Base-by-base conservation (phyloP, 352 stramenopile species). In the Thalassiosira allenii region DNA sequence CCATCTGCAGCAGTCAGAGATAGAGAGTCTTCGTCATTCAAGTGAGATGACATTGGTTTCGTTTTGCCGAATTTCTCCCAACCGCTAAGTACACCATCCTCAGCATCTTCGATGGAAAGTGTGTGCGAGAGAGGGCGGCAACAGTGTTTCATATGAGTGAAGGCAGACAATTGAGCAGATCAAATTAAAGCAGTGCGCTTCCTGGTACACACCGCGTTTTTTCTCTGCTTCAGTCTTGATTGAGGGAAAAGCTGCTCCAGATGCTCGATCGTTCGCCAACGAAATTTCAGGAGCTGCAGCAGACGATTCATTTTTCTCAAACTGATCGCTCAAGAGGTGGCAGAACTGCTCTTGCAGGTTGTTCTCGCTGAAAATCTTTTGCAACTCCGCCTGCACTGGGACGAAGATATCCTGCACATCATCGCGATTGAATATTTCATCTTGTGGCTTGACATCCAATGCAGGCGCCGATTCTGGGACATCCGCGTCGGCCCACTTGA, bases 401-500 rank as follows among this genome's bases (percentile, higher is more conserved):
- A 65, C 40, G 59, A 78, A 84, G 27, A 81, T 69, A 59, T 76
- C 29, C 12, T 70, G 25, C 2, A 22, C 32, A 27, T 80, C 44
- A 30, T 77, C 17, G n/a, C 34, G 33, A 43, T n/a, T 30, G 30
- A 43, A 3, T 23, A 58, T 9, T 67, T 74, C 62, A 65, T 64
- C n/a, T 57, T 73, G 12, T 34, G 32, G 14, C 68, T 71, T 70
- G 23, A 14, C 47, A 9, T 3, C 40, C 14, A 20, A 8, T 34
- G 54, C 33, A 40, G 43, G 34, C 32, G 32, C 17, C 29, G 41
- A 53, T 20, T 71, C 65, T 30, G 73, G 34, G 41, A 69, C 30
- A 64, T 88, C 75, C 53, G 79, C 77, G 44, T 91, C 78, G 27
- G 84, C 79, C 89, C 89, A 94, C 65, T 88, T 80, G 34, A 92